These are phyloP conservation scores for Seminavis robusta DNA, from an alignment of 108 stramenopile genomes.

Conservation along the genomic window DNA sequence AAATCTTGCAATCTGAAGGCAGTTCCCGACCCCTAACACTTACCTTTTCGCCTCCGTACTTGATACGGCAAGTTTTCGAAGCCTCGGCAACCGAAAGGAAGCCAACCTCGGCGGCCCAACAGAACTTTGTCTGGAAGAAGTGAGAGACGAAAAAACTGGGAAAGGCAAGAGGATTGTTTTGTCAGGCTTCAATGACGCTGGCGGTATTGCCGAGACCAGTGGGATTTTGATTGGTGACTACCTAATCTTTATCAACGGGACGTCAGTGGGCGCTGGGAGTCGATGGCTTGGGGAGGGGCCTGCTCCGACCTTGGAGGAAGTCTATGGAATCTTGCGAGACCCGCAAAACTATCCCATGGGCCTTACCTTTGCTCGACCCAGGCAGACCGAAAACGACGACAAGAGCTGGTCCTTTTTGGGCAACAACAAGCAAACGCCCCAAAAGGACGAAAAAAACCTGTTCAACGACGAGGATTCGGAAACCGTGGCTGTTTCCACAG, in stretches of 20 bases:
- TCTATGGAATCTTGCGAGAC: constrained; percentile 51
- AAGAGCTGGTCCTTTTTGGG: constrained; percentile 41
- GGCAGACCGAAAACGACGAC: constrained; percentile 10
- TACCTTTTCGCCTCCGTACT: constrained; percentile 64
- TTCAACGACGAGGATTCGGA: constrained; percentile 51
- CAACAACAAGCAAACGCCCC: constrained; percentile 17
- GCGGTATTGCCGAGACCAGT: constrained; percentile 62
- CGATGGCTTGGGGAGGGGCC: constrained; percentile 46
- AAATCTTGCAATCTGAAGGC: constrained; percentile 51
- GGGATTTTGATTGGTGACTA: constrained; percentile 82
- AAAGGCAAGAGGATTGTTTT: constrained; percentile 53
- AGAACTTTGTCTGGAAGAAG: constrained; percentile 63
- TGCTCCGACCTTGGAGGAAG: constrained; percentile 38
- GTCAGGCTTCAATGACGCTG: constrained; percentile 60
- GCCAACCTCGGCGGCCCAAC: constrained; percentile 55
- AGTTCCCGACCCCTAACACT: constrained; percentile 58
- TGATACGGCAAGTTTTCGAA: constrained; percentile 42
- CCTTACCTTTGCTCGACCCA: constrained; percentile 81
- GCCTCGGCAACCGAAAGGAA: constrained; percentile 17
- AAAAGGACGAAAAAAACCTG: too few relatives aligned
- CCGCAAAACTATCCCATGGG: constrained; percentile 62
- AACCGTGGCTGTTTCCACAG: constrained; percentile 61
- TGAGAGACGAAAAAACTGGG: constrained; percentile 8
- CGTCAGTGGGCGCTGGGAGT: constrained; percentile 81
- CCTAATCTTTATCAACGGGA: constrained; percentile 79